Conservation (phyloP, 2,329 filamentous ascomycete species). For the Stemphylium beticola region DNA sequence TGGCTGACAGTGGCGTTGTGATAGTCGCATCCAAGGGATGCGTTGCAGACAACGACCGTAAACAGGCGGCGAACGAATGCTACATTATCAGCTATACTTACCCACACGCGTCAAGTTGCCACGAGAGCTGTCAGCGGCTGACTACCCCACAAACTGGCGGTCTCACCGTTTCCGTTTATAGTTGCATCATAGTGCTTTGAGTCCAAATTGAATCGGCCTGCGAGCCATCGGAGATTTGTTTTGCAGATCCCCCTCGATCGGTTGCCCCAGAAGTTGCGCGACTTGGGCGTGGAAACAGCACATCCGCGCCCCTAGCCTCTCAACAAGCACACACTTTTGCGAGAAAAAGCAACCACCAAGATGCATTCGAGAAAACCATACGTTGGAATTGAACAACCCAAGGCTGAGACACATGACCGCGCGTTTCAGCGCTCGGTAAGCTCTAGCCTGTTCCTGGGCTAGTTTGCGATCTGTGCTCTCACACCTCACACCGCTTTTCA, state of each 20-base stretch:
- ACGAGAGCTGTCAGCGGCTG: constrained; percentile 22
- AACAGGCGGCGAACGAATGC: constrained; percentile 2
- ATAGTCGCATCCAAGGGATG: not conserved
- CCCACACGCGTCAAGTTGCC: constrained; percentile 12
- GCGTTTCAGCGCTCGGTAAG: constrained; percentile 36
- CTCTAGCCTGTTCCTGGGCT: constrained; percentile 36
- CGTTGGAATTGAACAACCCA: constrained; percentile 10
- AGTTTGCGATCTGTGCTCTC: constrained; percentile 42
- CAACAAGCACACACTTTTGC: constrained; percentile 7
- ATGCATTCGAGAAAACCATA: constrained; percentile 2
- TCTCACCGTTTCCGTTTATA: constrained; percentile 22
- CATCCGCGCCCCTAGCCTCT: not conserved
- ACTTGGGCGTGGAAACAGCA: constrained; percentile 3
- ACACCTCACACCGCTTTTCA: constrained; percentile 50
- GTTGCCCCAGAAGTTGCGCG: not conserved
- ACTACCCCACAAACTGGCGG: constrained; percentile 25
- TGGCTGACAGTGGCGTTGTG: not conserved
- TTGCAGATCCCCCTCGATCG: constrained; percentile 4
- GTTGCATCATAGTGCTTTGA: constrained; percentile 14
- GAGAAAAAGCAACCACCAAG: not conserved
- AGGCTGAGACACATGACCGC: constrained; percentile 42
- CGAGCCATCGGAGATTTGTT: constrained; percentile 14
- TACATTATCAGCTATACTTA: constrained; percentile 18
- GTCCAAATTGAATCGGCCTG: constrained; percentile 13
- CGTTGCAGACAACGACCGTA: not conserved